These are phyloP conservation scores for Fonticula alba DNA, from an alignment of 78 protist genomes.

Conservation along the genomic window DNA sequence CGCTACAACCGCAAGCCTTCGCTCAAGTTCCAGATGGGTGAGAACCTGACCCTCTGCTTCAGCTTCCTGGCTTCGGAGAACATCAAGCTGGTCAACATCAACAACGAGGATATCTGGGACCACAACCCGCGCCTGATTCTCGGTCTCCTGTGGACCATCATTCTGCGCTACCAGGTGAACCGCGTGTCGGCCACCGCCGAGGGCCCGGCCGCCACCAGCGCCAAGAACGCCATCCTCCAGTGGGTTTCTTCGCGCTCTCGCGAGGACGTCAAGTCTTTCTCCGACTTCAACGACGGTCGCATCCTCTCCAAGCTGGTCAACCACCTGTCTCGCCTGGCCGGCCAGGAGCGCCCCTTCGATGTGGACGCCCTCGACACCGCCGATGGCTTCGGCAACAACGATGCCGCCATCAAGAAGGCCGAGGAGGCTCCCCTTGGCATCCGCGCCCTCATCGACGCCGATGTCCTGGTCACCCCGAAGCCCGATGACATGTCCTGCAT, in stretches of 20 bases:
- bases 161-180: conserved; percentile 29
- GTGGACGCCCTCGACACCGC: conserved; percentile 16
- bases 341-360: conserved; percentile 27
- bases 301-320: not conserved
- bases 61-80: conserved; percentile 25
- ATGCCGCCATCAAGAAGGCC: not conserved
- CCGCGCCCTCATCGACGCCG: too few relatives aligned
- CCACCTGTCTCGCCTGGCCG: conserved; percentile 16
- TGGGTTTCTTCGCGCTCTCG: conserved; percentile 45
- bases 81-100: conserved; percentile 44
- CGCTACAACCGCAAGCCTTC: conserved; percentile 24
- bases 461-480: too few relatives aligned
- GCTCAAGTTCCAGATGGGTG: conserved; percentile 42
- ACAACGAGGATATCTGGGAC: conserved; percentile 39
- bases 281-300: not conserved
- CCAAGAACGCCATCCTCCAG: conserved; percentile 39
- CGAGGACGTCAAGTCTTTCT: not conserved
- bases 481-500: too few relatives aligned
- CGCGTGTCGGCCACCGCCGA: not conserved
- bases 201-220: conserved; percentile 22
- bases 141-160: conserved; percentile 57
- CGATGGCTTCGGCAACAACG: conserved; percentile 23
- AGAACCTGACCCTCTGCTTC: conserved; percentile 33
- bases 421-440: too few relatives aligned
- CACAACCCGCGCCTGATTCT: conserved; percentile 38